Evolutionary conservation across 352 stramenopile genomes (phyloP).

Genomic region (Ochromonadaceae sp.): DNA sequence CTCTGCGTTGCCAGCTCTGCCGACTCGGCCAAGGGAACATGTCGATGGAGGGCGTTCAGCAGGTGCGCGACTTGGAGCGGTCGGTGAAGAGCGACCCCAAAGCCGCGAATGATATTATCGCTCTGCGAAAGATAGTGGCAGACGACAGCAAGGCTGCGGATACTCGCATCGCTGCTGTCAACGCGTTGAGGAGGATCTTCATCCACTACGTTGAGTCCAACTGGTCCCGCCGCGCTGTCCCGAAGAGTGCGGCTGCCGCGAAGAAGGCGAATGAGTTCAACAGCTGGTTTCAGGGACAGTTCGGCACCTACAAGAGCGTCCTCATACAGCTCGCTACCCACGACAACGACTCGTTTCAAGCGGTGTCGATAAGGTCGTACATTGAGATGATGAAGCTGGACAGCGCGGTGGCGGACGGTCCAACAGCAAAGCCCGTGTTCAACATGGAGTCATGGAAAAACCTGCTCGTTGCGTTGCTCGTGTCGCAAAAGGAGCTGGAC

Average conservation of each 20-base stretch:
- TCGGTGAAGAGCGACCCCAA: background rate
- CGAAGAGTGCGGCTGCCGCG: no score
- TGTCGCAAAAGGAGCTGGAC: background rate
- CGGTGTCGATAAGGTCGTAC: background rate
- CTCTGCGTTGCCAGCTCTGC: background rate
- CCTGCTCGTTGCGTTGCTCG: background rate
- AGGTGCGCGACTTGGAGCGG: background rate
- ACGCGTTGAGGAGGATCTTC: background rate
- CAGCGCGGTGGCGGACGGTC: background rate
- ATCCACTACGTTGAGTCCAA: background rate
- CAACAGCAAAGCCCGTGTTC: background rate
- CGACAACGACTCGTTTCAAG: background rate
- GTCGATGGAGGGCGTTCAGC: background rate
- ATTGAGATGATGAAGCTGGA: no score
- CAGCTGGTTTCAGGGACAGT: background rate
- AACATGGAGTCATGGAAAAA: background rate
- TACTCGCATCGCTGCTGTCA: background rate
- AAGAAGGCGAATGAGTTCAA: background rate
- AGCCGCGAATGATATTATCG: background rate
- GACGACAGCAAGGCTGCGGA: background rate
- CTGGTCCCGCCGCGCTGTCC: no score
- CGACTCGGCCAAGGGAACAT: background rate
- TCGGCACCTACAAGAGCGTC: background rate
- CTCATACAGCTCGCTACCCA: background rate
- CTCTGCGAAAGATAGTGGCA: background rate